phyloP scores from a whole-genome alignment of 805 yeast genomes.

The Candida wancherniae region DNA sequence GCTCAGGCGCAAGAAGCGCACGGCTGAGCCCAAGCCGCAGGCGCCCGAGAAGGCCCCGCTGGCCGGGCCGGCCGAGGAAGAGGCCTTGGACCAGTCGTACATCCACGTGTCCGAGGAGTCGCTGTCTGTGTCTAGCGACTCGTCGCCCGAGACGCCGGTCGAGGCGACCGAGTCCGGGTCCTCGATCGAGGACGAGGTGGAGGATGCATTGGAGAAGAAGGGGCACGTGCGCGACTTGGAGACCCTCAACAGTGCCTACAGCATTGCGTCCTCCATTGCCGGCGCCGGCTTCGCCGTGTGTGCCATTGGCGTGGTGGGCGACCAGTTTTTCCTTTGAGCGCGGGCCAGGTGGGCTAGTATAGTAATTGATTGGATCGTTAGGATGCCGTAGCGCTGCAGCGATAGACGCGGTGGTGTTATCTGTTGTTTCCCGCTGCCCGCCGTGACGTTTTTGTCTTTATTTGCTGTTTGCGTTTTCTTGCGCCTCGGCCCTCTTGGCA shows the following conservation, averaged over 20 bases:
- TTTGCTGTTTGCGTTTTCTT: no score
- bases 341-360: not conserved
- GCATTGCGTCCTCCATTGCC: conserved; percentile 37
- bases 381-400: no score
- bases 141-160: conserved; percentile 25
- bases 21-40: not conserved
- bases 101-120: conserved; percentile 40
- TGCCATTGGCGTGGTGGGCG: conserved; percentile 56
- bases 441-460: no score
- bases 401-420: no score
- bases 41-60: not conserved
- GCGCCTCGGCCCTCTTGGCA: no score
- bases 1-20: not conserved
- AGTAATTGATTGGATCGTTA: no score
- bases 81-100: conserved; percentile 35
- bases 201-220: conserved; percentile 38
- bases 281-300: conserved; percentile 46
- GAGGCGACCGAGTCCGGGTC: conserved; percentile 8
- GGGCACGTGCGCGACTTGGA: conserved; percentile 28
- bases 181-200: conserved; percentile 40
- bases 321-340: conserved; percentile 20
- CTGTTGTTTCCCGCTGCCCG: no score
- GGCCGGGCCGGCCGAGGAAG: conserved; percentile 17
- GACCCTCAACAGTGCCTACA: conserved; percentile 32
- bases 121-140: conserved; percentile 27